Evolutionary conservation across 2,329 filamentous ascomycete genomes (phyloP).

Genomic region (Arachnopeziza araneosa): DNA sequence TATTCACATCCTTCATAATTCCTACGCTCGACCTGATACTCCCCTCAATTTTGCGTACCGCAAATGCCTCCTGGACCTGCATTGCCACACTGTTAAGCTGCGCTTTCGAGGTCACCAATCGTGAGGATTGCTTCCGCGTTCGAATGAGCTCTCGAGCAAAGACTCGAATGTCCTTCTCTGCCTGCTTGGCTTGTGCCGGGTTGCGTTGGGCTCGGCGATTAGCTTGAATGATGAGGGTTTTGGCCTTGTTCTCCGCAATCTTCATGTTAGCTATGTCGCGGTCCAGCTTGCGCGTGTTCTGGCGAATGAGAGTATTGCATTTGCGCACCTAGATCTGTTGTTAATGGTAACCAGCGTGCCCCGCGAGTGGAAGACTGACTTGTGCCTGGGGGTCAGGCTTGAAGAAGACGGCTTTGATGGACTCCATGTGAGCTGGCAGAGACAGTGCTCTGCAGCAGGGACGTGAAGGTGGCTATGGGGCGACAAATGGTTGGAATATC

Average conservation of each 20-base stretch:
- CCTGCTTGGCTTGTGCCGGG: constrained; percentile 72
- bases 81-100: constrained; percentile 91
- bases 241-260: constrained; percentile 75
- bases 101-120: constrained; percentile 81
- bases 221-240: constrained; percentile 76
- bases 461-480: neutral
- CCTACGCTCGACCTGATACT: constrained; percentile 79
- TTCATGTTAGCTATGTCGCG: constrained; percentile 81
- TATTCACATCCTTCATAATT: constrained; percentile 97
- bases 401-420: constrained; percentile 78
- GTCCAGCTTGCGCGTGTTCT: constrained; percentile 89
- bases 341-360: constrained; percentile 1
- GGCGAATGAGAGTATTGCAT: constrained; percentile 85
- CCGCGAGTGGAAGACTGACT: constrained; percentile 45
- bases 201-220: constrained; percentile 77
- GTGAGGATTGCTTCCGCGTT: constrained; percentile 66
- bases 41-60: constrained; percentile 91
- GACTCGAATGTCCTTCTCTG: constrained; percentile 73
- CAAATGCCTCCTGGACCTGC: constrained; percentile 97
- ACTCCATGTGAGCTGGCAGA: constrained; percentile 60
- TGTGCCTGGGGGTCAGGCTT: constrained; percentile 91
- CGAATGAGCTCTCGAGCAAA: constrained; percentile 86
- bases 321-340: constrained; percentile 67
- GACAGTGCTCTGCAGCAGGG: constrained; percentile 6
- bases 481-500: neutral